Percentiles rank a stretch among this genome's conserved stretches.
Evolutionary conservation across 805 yeast genomes (phyloP).

Genomic region (Metschnikowia bowlesiae): DNA sequence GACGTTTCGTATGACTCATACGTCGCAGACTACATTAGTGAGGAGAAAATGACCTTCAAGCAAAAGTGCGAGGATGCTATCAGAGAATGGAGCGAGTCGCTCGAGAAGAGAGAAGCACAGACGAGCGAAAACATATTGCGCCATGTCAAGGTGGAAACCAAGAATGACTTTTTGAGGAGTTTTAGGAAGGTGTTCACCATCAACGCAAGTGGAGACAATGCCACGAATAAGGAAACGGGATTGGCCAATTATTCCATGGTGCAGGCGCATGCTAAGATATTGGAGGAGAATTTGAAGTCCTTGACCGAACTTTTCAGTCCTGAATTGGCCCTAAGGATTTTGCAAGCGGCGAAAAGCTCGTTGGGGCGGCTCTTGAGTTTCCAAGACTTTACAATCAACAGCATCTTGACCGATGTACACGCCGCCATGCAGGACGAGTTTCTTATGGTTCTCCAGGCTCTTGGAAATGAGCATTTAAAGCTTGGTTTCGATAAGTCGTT

Average conservation of each 20-base stretch:
- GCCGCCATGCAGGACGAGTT: conserved; percentile 58
- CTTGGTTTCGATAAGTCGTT: conserved; percentile 84
- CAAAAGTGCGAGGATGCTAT: conserved; percentile 22
- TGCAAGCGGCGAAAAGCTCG: conserved; percentile 63
- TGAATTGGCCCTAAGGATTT: conserved; percentile 67
- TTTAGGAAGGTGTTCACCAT: conserved; percentile 58
- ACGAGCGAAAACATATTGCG: conserved; percentile 46
- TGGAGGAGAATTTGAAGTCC: conserved; percentile 69
- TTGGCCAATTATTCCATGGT: conserved; percentile 50
- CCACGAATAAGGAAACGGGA: background rate
- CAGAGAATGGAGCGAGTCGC: conserved; percentile 29
- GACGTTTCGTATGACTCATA: conserved; percentile 41
- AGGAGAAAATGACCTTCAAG: conserved; percentile 30
- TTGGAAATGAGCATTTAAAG: conserved; percentile 72
- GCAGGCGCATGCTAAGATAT: conserved; percentile 75
- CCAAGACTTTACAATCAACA: conserved; percentile 30
- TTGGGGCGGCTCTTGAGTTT: conserved; percentile 50
- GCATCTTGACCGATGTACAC: conserved; percentile 29
- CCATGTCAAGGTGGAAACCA: conserved; percentile 46
- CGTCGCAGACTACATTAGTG: conserved; percentile 37
- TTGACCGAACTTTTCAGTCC: conserved; percentile 75
- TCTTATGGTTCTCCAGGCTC: conserved; percentile 54
- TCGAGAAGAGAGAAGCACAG: conserved; percentile 44
- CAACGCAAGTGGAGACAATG: conserved; percentile 5
- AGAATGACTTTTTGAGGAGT: conserved; percentile 57